Percentiles rank a stretch among this genome's conserved stretches.
Conservation (phyloP, 2,329 filamentous ascomycete genomes). For the Orbilia blumenaviensis region DNA sequence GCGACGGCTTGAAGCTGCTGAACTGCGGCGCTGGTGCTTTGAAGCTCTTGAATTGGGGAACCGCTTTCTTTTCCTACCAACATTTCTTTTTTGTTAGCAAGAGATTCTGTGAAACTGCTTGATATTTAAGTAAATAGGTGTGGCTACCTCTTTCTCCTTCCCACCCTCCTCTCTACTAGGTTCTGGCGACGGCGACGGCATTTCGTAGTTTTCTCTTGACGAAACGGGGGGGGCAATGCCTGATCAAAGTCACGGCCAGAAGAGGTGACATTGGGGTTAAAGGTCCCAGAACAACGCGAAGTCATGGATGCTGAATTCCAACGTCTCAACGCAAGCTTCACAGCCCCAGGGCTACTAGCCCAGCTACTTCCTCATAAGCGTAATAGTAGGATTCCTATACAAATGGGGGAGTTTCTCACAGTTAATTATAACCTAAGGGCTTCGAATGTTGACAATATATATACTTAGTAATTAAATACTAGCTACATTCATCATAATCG, state of each 20-base stretch:
- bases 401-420: too few relatives aligned
- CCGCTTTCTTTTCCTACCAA: slow-evolving; percentile 12
- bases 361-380: too few relatives aligned
- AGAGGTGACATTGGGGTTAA: not conserved
- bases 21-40: slow-evolving; percentile 22
- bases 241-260: not conserved
- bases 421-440: too few relatives aligned
- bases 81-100: slow-evolving; percentile 2
- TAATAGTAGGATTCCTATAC: too few relatives aligned
- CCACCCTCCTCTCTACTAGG: not conserved
- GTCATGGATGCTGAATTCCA: not conserved
- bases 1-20: slow-evolving; percentile 40
- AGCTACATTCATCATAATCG: not conserved
- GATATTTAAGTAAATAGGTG: not conserved
- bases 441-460: too few relatives aligned
- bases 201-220: not conserved
- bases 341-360: too few relatives aligned
- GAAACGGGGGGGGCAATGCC: not conserved
- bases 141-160: slow-evolving; percentile 10
- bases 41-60: slow-evolving; percentile 50
- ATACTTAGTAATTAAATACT: too few relatives aligned
- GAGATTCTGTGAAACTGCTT: not conserved
- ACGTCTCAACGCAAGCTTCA: not conserved
- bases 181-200: slow-evolving; percentile 30
- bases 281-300: not conserved